Evolutionary conservation across 2,329 filamentous ascomycete genomes (phyloP).

Genomic region (Akanthomyces dipterigenus): DNA sequence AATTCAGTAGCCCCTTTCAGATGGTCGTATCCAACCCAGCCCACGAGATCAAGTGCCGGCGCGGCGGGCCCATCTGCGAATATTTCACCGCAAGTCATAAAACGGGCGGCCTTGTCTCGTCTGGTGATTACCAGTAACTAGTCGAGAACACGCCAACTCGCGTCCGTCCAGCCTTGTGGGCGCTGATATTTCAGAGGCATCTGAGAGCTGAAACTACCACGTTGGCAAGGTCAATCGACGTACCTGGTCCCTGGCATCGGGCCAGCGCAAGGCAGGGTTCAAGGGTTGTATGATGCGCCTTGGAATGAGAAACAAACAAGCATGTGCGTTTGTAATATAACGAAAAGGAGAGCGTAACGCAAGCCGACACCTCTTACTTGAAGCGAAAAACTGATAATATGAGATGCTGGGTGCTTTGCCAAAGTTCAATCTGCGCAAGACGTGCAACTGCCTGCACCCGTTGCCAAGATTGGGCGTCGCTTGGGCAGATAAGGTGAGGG

Average conservation of each 20-base stretch:
- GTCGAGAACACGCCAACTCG: too few relatives aligned
- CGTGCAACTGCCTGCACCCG: too few relatives aligned
- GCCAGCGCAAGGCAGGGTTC: background rate
- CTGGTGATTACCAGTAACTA: too few relatives aligned
- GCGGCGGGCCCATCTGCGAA: background rate
- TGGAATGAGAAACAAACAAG: background rate
- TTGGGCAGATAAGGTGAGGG: too few relatives aligned
- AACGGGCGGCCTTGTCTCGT: too few relatives aligned
- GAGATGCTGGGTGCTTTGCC: too few relatives aligned
- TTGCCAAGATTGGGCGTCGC: too few relatives aligned
- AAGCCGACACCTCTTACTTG: background rate
- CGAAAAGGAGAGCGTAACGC: background rate
- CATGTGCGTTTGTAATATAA: background rate
- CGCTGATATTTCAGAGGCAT: background rate
- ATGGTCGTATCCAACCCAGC: too few relatives aligned
- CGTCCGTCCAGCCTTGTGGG: background rate
- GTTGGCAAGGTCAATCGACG: background rate
- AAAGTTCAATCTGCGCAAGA: too few relatives aligned
- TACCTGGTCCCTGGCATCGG: background rate
- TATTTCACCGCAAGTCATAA: too few relatives aligned
- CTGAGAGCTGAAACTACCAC: background rate
- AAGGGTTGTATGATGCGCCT: background rate
- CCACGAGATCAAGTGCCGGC: background rate
- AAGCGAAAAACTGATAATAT: too few relatives aligned
- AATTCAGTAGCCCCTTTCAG: background rate